Evolutionary conservation across 176 grass and related monocot species (phyloP).

Genomic region (Aegilops umbellulata): DNA sequence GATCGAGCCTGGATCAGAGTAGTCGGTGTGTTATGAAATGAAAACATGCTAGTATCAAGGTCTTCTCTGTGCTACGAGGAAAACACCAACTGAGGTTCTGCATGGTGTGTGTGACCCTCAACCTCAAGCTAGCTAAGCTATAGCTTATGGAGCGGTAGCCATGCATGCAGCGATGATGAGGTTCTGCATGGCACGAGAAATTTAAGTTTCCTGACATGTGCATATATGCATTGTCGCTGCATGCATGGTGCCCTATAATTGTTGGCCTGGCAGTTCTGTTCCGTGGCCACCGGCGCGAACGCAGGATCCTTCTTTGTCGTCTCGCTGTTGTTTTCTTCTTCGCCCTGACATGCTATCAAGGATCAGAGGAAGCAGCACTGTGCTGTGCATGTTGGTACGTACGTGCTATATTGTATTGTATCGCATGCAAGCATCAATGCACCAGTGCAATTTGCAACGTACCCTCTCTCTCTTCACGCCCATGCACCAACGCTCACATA

Average conservation of each 20-base stretch:
- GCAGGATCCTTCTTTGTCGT: constrained; percentile 44
- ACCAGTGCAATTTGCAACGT: neutral
- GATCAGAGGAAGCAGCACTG: constrained; percentile 12
- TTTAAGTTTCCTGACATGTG: constrained; percentile 47
- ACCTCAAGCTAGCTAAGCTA: neutral
- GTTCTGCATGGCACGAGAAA: constrained; percentile 38
- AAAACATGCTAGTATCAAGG: neutral
- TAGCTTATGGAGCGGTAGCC: neutral
- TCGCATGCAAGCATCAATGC: neutral
- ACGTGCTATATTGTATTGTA: neutral
- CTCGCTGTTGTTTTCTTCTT: constrained; percentile 46
- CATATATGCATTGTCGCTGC: neutral
- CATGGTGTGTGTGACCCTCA: neutral
- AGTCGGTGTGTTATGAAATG: neutral
- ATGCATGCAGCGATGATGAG: neutral
- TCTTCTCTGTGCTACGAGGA: neutral
- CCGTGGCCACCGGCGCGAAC: constrained; percentile 20
- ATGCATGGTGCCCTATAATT: constrained; percentile 15
- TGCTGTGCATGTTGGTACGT: neutral
- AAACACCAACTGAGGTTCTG: neutral
- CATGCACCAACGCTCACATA: neutral
- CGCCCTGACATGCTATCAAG: constrained; percentile 36
- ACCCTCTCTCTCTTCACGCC: neutral
- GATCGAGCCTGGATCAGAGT: neutral
- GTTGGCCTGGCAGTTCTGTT: constrained; percentile 46